Conservation (phyloP, 2,329 filamentous ascomycete species). For the Didymella keratinophila region DNA sequence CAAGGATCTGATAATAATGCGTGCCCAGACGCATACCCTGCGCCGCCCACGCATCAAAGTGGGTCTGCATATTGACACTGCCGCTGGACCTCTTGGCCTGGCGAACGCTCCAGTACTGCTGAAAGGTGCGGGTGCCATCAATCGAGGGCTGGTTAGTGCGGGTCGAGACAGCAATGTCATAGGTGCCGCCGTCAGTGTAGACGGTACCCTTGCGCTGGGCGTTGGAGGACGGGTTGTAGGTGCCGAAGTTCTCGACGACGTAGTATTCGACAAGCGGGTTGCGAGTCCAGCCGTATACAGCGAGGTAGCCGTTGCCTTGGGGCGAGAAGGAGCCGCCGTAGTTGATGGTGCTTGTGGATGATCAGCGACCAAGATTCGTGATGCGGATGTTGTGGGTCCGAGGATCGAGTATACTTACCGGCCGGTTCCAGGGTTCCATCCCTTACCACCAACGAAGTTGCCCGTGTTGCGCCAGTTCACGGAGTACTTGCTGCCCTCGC, state of each 20-base stretch:
- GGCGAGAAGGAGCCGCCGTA: slow-evolving; percentile 34
- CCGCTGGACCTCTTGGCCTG: slow-evolving; percentile 58
- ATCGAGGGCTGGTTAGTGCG: slow-evolving; percentile 62
- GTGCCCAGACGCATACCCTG: slow-evolving; percentile 40
- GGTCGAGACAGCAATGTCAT: slow-evolving; percentile 59
- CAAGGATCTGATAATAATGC: slow-evolving; percentile 47
- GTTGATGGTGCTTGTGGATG: slow-evolving; percentile 23
- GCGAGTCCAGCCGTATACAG: slow-evolving; percentile 65
- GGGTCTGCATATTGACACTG: slow-evolving; percentile 36
- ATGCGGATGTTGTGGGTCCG: not conserved
- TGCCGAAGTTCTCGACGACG: slow-evolving; percentile 61
- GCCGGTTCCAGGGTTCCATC: slow-evolving; percentile 52
- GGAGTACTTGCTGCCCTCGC: slow-evolving; percentile 34
- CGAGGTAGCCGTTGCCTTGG: slow-evolving; percentile 35
- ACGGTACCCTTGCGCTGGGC: slow-evolving; percentile 58
- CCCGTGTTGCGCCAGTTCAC: slow-evolving; percentile 33
- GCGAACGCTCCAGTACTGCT: slow-evolving; percentile 63
- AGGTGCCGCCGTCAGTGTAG: slow-evolving; percentile 60
- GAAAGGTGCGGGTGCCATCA: slow-evolving; percentile 60
- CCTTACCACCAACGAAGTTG: slow-evolving; percentile 41
- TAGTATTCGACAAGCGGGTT: slow-evolving; percentile 65
- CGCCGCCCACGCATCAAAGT: slow-evolving; percentile 41
- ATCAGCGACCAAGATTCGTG: not conserved
- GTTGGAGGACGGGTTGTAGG: slow-evolving; percentile 56
- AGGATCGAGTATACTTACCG: slow-evolving; percentile 48